Evolutionary conservation across 768 basidiomycete genomes (phyloP), one percentile per base, ranked within the genome.

Genomic region (Sarcomyxa edulis): DNA sequence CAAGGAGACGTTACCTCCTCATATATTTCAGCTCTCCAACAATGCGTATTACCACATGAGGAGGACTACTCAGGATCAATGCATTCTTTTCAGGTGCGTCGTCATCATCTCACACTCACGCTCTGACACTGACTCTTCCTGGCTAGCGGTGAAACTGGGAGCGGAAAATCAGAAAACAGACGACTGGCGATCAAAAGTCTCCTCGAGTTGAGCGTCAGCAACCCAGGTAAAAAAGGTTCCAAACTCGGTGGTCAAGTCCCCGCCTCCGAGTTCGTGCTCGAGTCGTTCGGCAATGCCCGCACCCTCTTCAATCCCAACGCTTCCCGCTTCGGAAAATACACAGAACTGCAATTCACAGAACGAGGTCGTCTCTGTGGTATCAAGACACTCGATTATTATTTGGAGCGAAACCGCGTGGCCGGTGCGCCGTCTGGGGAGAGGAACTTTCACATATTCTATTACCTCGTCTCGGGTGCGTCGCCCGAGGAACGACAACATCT

Each of bases 401-500:
- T 99, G 36, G 92, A 97, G 59, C 72, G 88, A 38, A 88, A 83
- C 49, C 81, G 93, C 7, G 91, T 97, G n/a, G 76, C 90, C 5
- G 78, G 80, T 15, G 77, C 87, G 1, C 87, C 90, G 1, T 87
- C 84, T 1, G 93, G 92, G 39, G 94, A 99, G 60, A 79, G 94
- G 8, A 97, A 96, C 48, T 97, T 98, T 58, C 93, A 99, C 59
- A 92, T 95, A 24, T 96, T 98, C 62, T 97, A 98, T 57, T 96
- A 96, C 59, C 78, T 99, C 52, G 81, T 94, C 42, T 85, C 91
- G 1, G 95, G 96, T 18, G 92, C 93, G 2, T 79, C 84, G 0
- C 53, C 76, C 0, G 96, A 98, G 51, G 96, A 99, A 57, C 69
- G 88, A 10, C 79, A 86, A 20, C 91, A 94, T 55, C 74, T 98